Conservation (phyloP, 2,329 filamentous ascomycete genomes). For the Pleomassaria siparia region DNA sequence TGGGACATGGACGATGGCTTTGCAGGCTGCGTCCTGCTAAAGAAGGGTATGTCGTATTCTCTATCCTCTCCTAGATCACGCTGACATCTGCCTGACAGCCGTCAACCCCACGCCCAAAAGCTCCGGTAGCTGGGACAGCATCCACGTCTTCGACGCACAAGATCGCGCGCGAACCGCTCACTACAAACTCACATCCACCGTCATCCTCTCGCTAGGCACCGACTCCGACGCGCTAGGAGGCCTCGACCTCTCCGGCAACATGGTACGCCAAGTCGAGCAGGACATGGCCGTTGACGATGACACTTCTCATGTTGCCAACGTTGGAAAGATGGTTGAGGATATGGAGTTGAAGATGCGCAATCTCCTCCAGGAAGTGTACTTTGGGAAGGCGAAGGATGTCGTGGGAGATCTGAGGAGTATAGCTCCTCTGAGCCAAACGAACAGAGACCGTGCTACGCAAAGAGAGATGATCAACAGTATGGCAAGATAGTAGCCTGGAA, state of each 20-base stretch:
- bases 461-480: conserved; percentile 76
- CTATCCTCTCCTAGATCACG: background rate
- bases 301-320: conserved; percentile 91
- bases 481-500: conserved; percentile 23
- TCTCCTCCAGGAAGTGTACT: conserved; percentile 96
- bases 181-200: conserved; percentile 97
- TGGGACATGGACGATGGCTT: conserved; percentile 99
- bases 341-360: conserved; percentile 99
- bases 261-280: conserved; percentile 94
- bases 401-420: conserved; percentile 93
- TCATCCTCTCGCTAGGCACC: conserved; percentile 84
- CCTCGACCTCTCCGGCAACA: conserved; percentile 93
- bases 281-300: conserved; percentile 89
- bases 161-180: conserved; percentile 89
- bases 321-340: conserved; percentile 89
- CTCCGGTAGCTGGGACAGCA: conserved; percentile 92
- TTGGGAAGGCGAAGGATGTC: conserved; percentile 98
- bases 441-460: conserved; percentile 81
- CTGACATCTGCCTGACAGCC: conserved; percentile 50
- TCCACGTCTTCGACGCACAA: conserved; percentile 96
- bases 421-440: conserved; percentile 78
- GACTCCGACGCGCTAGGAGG: conserved; percentile 69
- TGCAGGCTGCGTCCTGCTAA: conserved; percentile 90
- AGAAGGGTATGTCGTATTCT: conserved; percentile 70
- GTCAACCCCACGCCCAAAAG: conserved; percentile 66